These are phyloP conservation scores for Xylaria bambusicola DNA, from an alignment of 495 filamentous ascomycete species.

Conservation along the genomic window DNA sequence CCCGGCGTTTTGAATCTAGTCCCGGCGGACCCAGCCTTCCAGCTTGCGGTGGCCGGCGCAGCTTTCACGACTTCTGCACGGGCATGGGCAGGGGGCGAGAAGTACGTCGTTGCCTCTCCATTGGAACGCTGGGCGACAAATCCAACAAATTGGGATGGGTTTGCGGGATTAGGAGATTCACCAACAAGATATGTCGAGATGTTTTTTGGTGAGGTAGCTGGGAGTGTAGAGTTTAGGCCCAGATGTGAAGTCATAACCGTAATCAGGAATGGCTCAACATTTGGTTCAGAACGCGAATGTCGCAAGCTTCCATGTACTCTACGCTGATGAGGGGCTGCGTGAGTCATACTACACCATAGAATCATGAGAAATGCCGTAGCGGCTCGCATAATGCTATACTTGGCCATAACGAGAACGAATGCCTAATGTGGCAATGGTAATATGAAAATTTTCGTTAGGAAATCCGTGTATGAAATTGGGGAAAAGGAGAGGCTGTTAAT, in stretches of 20 bases:
- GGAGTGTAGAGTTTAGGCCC: background rate
- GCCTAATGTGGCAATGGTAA: background rate
- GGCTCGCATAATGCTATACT: background rate
- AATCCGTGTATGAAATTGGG: too few species aligned
- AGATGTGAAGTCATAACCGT: background rate
- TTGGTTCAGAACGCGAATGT: background rate
- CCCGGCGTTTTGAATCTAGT: conserved; percentile 11
- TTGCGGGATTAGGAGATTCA: background rate
- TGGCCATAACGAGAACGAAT: background rate
- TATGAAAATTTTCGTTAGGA: too few species aligned
- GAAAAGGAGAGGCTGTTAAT: too few species aligned
- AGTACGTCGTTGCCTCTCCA: conserved; percentile 6
- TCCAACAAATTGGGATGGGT: background rate
- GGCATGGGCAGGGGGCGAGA: background rate
- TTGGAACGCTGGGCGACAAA: conserved; percentile 10
- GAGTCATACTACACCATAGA: background rate
- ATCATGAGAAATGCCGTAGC: background rate
- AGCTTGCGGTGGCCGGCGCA: background rate
- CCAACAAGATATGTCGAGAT: conserved; percentile 13
- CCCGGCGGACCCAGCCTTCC: background rate
- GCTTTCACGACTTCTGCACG: background rate
- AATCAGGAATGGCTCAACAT: conserved; percentile 1
- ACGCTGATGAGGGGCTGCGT: background rate
- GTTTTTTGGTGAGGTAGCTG: background rate
- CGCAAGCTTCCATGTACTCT: background rate